Conservation (phyloP, 2,329 filamentous ascomycete species). For the Colletotrichum sidae region DNA sequence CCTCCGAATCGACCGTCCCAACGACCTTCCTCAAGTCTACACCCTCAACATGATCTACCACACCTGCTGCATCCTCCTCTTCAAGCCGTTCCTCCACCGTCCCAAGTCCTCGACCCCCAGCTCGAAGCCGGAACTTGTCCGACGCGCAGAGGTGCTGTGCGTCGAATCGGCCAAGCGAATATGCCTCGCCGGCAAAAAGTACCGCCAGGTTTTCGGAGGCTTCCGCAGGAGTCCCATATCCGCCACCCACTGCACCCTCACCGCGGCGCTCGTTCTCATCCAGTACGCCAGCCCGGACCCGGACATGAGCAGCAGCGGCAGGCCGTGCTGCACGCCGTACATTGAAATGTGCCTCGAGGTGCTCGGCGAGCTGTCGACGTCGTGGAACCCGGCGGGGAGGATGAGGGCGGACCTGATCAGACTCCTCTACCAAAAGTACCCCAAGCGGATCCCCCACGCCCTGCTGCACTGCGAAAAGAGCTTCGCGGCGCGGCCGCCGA, state of each 20-base stretch:
- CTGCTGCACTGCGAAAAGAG: constrained; percentile 11
- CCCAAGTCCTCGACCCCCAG: not conserved
- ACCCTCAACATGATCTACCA: constrained; percentile 50
- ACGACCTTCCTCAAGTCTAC: constrained; percentile 44
- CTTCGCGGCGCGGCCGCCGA: not conserved
- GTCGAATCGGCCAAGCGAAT: constrained; percentile 42
- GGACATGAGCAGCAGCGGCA: constrained; percentile 22
- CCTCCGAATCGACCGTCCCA: constrained; percentile 43
- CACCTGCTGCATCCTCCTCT: constrained; percentile 47
- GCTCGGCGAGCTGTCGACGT: constrained; percentile 25
- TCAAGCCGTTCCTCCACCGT: constrained; percentile 42
- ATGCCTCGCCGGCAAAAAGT: constrained; percentile 44
- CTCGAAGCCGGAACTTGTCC: constrained; percentile 7
- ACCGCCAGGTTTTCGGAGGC: constrained; percentile 47
- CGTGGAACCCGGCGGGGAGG: constrained; percentile 24
- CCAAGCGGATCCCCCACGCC: constrained; percentile 31
- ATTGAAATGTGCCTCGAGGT: constrained; percentile 32
- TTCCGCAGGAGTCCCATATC: constrained; percentile 49
- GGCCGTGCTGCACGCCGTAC: constrained; percentile 33
- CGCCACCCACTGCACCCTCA: constrained; percentile 49
- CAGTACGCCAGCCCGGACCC: constrained; percentile 33
- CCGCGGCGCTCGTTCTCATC: constrained; percentile 44
- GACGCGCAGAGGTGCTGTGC: constrained; percentile 35
- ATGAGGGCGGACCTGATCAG: constrained; percentile 30
- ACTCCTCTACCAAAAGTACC: constrained; percentile 31